Conservation (phyloP, 2,329 filamentous ascomycete genomes). For the Phoma sp. region DNA sequence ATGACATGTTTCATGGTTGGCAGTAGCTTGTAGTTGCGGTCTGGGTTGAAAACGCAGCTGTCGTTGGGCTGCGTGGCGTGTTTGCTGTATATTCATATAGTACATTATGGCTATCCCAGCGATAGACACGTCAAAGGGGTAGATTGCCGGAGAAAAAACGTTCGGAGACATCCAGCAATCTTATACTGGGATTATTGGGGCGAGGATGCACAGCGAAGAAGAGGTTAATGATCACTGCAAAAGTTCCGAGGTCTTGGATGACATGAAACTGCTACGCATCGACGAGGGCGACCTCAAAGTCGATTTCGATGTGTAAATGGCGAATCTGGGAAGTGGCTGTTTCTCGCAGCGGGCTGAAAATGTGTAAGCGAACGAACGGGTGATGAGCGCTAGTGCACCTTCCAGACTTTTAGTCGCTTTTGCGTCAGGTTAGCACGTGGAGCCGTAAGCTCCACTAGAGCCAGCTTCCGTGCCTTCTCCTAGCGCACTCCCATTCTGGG, state of each 20-base stretch:
- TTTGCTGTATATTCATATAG: background rate
- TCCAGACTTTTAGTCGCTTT: constrained; percentile 6
- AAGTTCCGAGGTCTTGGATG: background rate
- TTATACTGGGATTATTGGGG: background rate
- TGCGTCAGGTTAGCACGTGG: constrained; percentile 2
- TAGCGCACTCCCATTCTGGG: constrained; percentile 5
- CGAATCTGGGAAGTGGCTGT: background rate
- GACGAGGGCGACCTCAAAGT: background rate
- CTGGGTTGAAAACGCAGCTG: background rate
- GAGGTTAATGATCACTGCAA: constrained; percentile 5
- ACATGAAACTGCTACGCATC: background rate
- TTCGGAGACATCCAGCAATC: background rate
- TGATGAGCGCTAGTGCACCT: background rate
- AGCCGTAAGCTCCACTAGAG: constrained; percentile 2
- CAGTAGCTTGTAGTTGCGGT: constrained; percentile 1
- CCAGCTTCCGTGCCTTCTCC: background rate
- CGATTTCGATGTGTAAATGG: background rate
- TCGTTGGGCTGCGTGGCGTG: background rate
- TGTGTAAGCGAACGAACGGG: background rate
- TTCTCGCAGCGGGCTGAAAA: background rate
- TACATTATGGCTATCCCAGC: background rate
- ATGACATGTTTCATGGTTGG: background rate
- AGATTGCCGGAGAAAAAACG: constrained; percentile 1
- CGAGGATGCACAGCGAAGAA: background rate
- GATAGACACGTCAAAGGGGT: background rate